phyloP scores from a whole-genome alignment of 1,139 yeast species.

The Nakaseomyces kungkrabaensis region DNA sequence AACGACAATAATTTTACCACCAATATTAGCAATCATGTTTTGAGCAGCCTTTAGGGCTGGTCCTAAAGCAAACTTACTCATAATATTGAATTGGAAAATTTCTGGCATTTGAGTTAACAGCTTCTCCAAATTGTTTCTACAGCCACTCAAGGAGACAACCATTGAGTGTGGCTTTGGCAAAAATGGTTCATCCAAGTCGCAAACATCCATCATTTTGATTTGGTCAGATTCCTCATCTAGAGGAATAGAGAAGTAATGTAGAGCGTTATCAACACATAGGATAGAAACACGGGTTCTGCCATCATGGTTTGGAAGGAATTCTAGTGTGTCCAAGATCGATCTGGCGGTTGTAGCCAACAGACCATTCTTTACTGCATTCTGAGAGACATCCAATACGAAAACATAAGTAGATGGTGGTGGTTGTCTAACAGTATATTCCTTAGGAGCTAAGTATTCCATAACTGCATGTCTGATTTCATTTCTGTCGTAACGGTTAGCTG shows the following conservation, averaged over 20 bases:
- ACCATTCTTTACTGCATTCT: slow-evolving; percentile 70
- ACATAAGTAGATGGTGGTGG: slow-evolving; percentile 91
- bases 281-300: slow-evolving; percentile 78
- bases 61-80: slow-evolving; percentile 72
- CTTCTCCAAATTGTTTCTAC: slow-evolving; percentile 66
- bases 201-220: slow-evolving; percentile 56
- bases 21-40: slow-evolving; percentile 64
- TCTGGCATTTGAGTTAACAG: slow-evolving; percentile 60
- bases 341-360: slow-evolving; percentile 80
- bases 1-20: slow-evolving; percentile 81
- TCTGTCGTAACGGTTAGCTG: slow-evolving; percentile 58
- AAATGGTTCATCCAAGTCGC: slow-evolving; percentile 87
- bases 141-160: slow-evolving; percentile 63
- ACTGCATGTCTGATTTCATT: slow-evolving; percentile 77
- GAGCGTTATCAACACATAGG: slow-evolving; percentile 77
- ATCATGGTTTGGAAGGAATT: slow-evolving; percentile 78
- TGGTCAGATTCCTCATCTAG: slow-evolving; percentile 33
- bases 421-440: slow-evolving; percentile 86
- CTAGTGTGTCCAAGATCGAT: slow-evolving; percentile 78
- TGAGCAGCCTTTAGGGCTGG: slow-evolving; percentile 87
- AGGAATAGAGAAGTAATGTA: slow-evolving; percentile 77
- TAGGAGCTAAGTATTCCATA: slow-evolving; percentile 89
- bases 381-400: slow-evolving; percentile 80
- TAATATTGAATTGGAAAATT: slow-evolving; percentile 53
- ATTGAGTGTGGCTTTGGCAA: slow-evolving; percentile 81